These are phyloP conservation scores for Juglanconis sp. DNA, from an alignment of 2,329 filamentous ascomycete genomes.

Conservation along the genomic window DNA sequence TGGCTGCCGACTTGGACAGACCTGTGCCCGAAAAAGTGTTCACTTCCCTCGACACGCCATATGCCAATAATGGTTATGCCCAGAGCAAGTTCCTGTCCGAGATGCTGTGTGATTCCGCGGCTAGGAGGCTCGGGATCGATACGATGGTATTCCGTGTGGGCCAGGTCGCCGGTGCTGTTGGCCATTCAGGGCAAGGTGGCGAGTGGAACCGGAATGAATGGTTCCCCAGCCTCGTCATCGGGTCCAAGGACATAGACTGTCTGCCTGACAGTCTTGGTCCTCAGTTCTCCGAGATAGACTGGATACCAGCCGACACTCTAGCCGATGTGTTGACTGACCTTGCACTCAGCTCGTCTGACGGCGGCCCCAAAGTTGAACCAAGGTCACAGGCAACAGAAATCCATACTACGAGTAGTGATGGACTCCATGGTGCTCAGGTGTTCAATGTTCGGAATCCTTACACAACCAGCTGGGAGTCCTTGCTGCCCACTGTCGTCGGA, in stretches of 20 bases:
- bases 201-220: slow-evolving; percentile 4
- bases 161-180: slow-evolving; percentile 29
- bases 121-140: slow-evolving; percentile 24
- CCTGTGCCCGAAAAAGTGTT: neutral
- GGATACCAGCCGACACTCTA: neutral
- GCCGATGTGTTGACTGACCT: neutral
- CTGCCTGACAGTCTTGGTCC: neutral
- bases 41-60: neutral
- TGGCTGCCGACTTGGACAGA: neutral
- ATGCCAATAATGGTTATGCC: slow-evolving; percentile 27
- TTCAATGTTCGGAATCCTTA: slow-evolving; percentile 1
- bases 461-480: neutral
- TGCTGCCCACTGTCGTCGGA: neutral
- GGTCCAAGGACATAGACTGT: neutral
- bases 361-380: neutral
- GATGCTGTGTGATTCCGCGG: slow-evolving; percentile 28
- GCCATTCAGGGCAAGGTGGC: neutral
- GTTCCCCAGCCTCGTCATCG: slow-evolving; percentile 6
- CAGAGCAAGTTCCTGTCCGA: slow-evolving; percentile 37
- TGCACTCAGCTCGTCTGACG: neutral
- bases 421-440: neutral
- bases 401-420: no score
- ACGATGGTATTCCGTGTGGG: slow-evolving; percentile 32
- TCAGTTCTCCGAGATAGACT: slow-evolving; percentile 1
- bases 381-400: neutral